Evolutionary conservation across 2,329 filamentous ascomycete genomes (phyloP), one percentile per base, ranked within the genome.

Genomic region (Westerdykella ornata): DNA sequence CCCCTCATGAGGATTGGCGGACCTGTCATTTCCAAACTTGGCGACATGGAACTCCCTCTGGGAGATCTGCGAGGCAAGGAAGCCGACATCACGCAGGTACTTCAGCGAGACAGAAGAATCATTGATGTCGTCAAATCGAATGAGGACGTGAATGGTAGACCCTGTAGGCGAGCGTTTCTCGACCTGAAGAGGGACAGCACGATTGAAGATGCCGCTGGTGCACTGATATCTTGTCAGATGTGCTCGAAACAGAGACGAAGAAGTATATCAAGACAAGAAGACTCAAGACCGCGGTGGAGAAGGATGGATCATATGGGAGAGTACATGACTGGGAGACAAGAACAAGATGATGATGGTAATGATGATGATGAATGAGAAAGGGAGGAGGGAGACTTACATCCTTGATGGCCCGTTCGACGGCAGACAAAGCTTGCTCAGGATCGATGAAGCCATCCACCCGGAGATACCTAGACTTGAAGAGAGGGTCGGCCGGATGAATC

Each of bases 81-180:
- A 60, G 15, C 47, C 49, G 18, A 53, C 48, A 13, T 52, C 39
- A 5, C 50, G 37, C 6, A 65, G 48, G 15, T 56, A 43, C 6
- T 52, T 38, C 34, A 59, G 52, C 28, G 49, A 59, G 20, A 58
- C 52, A 13, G 47, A 45, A n/a, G 67, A 59, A 16, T 66, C 57
- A 15, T 49, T 46, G n/a, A 70, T 45, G 39, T 64, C 57, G 40
- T 72, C 66, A 47, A 69, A 70, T 38, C 56, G 56, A 34, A 68
- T 45, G 37, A 56, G 47, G 26, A 64, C 47, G 32, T 56, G 56
- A 22, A 46, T 44, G 36, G 32, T 41, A 8, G 6, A 13, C 9
- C 30, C 30, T 8, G 8, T 33, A 7, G 33, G 32, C 14, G 29
- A 14, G 8, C 30, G 30, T 13, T 14, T 17, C 16, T 33, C 30